Base-by-base conservation (phyloP, 106 monocot genomes). In the Hemerocallis citrina region DNA sequence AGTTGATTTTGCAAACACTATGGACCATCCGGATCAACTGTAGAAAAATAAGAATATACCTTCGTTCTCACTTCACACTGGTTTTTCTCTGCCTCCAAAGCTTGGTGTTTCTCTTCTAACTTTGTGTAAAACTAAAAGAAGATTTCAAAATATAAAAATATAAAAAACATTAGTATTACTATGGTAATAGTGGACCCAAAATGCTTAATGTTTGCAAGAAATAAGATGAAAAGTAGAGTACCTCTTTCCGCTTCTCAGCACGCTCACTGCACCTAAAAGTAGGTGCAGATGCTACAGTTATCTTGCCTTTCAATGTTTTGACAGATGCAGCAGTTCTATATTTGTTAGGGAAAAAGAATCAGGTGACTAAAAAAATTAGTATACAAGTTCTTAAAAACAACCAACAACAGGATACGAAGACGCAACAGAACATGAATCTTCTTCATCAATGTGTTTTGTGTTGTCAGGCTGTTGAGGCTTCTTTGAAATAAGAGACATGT, bases 201-300 rank as follows among this genome's bases (percentile, higher is more conserved):
- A 3, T 51, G 33, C 14, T 19, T 3, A 59, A 6, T 51, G 34
- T 2, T 4, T 44, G 5, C 5, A 7, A 14, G 19, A 30, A 7
- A 11, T 16, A 49, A 44, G 21, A 69, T 17, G 16, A 28, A 7
- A 25, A 19, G 38, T 29, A 28, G 32, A 27, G 0, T 78, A 95
- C 89, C 81, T 89, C 89, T 64, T 63, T 89, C 36, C 95, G 72
- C 59, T 83, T 95, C 72, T 90, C 89, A n/a, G 83, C 89, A 33
- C 95, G 86, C 29, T 86, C 81, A 55, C 54, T 81, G 63, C 78
- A 84, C 59, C 85, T 77, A 68, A 95, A 95, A 45, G 27, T 70
- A 65, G 95, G 95, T 21, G 78, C 86, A 55, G 71, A 49, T 37
- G 74, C 68, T n/a, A 72, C 63, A 23, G 83, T 89, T 38, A 32